Conservation (phyloP, 208 protist species). For the Leishmania martiniquensis region DNA sequence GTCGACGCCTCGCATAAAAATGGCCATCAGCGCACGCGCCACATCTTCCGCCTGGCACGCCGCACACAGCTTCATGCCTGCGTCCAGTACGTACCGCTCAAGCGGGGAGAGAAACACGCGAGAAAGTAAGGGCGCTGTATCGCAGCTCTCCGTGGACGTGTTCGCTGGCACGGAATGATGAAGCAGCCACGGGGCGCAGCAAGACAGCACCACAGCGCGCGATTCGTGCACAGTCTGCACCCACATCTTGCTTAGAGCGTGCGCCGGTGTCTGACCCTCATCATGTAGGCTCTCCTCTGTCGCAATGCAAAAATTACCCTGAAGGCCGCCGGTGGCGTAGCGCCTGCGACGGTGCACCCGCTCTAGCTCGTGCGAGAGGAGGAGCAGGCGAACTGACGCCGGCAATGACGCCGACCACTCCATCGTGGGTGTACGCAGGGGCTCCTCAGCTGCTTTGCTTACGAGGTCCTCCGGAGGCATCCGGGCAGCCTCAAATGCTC, state of each 20-base stretch:
- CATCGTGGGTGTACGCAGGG: constrained; percentile 9
- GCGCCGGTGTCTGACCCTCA: neutral
- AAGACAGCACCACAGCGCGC: constrained; percentile 20
- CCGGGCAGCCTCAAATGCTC: constrained; percentile 1
- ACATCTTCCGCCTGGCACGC: constrained; percentile 19
- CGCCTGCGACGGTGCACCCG: constrained; percentile 13
- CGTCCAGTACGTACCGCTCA: constrained; percentile 20
- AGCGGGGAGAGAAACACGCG: neutral
- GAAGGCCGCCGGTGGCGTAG: neutral
- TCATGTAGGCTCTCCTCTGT: neutral
- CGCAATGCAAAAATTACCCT: neutral
- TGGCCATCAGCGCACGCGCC: constrained; percentile 19
- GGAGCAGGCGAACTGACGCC: constrained; percentile 12
- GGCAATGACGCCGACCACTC: constrained; percentile 26
- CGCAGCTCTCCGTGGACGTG: neutral
- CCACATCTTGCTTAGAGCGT: constrained; percentile 10
- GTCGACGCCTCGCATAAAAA: constrained; percentile 22
- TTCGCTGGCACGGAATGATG: neutral
- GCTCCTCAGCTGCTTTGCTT: neutral
- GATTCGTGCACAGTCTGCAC: constrained; percentile 7
- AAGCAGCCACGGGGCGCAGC: constrained; percentile 23
- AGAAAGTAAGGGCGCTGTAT: neutral
- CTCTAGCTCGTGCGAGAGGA: constrained; percentile 15
- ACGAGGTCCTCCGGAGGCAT: neutral
- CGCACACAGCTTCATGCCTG: constrained; percentile 13